Evolutionary conservation across 345 rosid species (phyloP), one percentile per base, ranked within the genome.

Genomic region (Salix exigua): DNA sequence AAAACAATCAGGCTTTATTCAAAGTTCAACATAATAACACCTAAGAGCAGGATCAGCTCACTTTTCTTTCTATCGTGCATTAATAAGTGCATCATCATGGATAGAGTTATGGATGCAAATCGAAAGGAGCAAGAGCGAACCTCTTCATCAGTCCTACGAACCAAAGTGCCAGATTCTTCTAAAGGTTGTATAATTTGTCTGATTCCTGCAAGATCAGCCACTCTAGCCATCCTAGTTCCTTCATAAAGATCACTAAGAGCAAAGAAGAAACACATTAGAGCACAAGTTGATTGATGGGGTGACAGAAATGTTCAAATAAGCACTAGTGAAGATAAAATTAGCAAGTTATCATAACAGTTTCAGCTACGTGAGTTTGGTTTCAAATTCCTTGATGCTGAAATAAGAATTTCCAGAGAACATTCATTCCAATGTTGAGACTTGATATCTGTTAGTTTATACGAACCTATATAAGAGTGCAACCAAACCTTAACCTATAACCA

Each of bases 151-250:
- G 88, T 88, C 81, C 99, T 80, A 11, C 70, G 88, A 33, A 95
- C 85, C 82, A 95, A 79, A 58, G 82, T 81, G 60, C 96, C 98
- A 60, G 92, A 82, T 71, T 91, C 92, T 83, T 88, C 94, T 38
- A 93, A 75, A 70, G 99, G 97, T 75, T 82, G 86, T 77, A 95
- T 75, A 65, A 93, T 79, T 66, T 87, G 88, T 85, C 85, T 93
- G 62, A 93, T 95, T 75, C 98, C 98, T 72, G 84, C 50, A 37
- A 93, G 82, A 85, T 95, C 99, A 9, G 87, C 80, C 68, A 82
- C 86, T 79, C 80, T 88, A 2, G 98, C 97, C 86, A 86, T 89
- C 68, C 98, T 83, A 30, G 98, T 86, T 68, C 98, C 99, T 86
- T 95, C 99, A 40, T 95, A 95, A 62, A 93, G 87, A 85, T 95